phyloP scores from a whole-genome alignment of 139 green algal species.

The Tetradesmus lagerheimii region DNA sequence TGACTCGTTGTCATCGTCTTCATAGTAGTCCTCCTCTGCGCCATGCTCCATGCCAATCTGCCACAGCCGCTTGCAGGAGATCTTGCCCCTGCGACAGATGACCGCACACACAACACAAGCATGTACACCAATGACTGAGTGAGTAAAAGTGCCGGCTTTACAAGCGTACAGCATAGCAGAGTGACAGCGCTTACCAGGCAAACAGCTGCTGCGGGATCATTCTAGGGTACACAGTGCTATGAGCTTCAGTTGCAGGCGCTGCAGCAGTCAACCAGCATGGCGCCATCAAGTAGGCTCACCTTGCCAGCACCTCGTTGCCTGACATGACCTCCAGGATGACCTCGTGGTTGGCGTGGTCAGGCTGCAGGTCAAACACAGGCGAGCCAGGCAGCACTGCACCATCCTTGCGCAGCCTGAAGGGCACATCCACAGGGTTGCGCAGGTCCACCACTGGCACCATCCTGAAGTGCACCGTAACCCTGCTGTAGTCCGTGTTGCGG shows the following conservation, averaged over 20 bases:
- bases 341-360: slow-evolving; percentile 29
- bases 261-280: background rate
- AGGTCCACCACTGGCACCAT: slow-evolving; percentile 15
- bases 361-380: slow-evolving; percentile 45
- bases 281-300: background rate
- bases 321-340: slow-evolving; percentile 45
- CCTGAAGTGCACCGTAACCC: slow-evolving; percentile 38
- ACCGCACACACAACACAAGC: background rate
- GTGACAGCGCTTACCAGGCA: background rate
- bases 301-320: slow-evolving; percentile 36
- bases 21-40: slow-evolving; percentile 22
- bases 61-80: slow-evolving; percentile 50
- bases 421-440: slow-evolving; percentile 17
- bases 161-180: background rate
- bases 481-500: slow-evolving; percentile 41
- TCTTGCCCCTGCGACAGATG: slow-evolving; percentile 25
- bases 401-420: slow-evolving; percentile 43
- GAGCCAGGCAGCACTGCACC: slow-evolving; percentile 36
- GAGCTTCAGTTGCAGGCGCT: background rate
- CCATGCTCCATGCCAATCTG: slow-evolving; percentile 50
- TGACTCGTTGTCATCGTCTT: background rate
- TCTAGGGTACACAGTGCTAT: background rate
- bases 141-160: no score
- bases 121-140: background rate
- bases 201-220: background rate